Base-by-base conservation (phyloP, 768 basidiomycete species). In the Tylopilus rubrobrunneus region DNA sequence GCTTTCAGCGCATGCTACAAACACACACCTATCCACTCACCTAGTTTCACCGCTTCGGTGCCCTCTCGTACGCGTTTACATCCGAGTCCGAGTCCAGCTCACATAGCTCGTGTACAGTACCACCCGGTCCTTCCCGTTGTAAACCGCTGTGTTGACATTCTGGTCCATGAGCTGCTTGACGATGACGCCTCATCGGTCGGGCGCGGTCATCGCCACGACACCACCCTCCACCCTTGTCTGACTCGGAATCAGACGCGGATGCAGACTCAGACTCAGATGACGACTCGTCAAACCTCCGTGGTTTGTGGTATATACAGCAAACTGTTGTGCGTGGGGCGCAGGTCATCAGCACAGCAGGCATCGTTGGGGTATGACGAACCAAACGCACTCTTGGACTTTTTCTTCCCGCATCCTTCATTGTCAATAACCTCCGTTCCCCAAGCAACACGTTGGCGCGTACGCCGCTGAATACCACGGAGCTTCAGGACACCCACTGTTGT, bases 251-350 rank as follows among this genome's bases (percentile, higher is more conserved):
- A 0, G 72, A 54, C 10, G 27, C 40, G 9, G 51, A 70, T 47
- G 78, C 79, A 2, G 81, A 78, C 40, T 80, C 84, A 0, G 81
- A 82, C 40, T 81, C 80, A 33, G 83, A 84, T 0, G 85, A 89
- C 1, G 91, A 92, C 64, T 93, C 91, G 71, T 92, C 91, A 56
- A 91, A 93, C 47, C 65, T 73, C 52, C 80, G 78, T 1, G 87
- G 86, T 65, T 87, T 89, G 67, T 93, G 91, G 65, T 94, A 96
- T 64, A 98, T 96, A 69, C 94, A 98, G 68, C 94, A 98, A 47
- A 97, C 94, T 98, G 58, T n/a, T 31, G 11, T 36, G 9, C 17
- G 34, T 33, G 49, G 25, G 19, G 19, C 19, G 19, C 19, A 19
- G 19, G 25, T 2, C 25, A 25, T 25, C 25, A 25, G 25, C 25